These are phyloP conservation scores for Ustilago trichophora DNA, from an alignment of 1,284 basidiomycete species.

Conservation along the genomic window DNA sequence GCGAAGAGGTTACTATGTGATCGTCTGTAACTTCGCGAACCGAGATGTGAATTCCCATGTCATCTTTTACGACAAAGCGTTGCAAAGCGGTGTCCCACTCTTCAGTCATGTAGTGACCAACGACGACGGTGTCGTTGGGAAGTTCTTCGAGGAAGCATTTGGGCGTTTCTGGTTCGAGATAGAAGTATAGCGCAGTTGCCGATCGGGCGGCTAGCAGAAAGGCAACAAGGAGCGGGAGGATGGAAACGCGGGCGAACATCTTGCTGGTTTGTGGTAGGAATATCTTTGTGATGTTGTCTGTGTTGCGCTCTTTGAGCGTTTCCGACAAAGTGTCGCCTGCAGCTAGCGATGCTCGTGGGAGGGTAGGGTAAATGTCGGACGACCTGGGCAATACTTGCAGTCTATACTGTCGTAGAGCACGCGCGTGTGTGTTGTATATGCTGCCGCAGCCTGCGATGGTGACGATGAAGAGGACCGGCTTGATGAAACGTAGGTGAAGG, in stretches of 20 bases:
- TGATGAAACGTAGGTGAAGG: too few species aligned
- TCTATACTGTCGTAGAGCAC: too few species aligned
- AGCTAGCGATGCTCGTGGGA: too few species aligned
- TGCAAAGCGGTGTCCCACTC: slow-evolving; percentile 84
- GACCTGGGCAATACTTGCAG: too few species aligned
- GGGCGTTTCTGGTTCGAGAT: slow-evolving; percentile 66
- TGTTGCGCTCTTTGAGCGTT: too few species aligned
- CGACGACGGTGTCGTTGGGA: slow-evolving; percentile 94
- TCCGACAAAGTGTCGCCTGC: too few species aligned
- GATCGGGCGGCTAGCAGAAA: slow-evolving; percentile 18
- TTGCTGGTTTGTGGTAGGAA: too few species aligned
- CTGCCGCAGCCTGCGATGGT: too few species aligned
- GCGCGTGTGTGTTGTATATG: too few species aligned
- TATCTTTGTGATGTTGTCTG: too few species aligned
- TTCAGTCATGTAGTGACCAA: slow-evolving; percentile 78
- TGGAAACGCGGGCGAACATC: slow-evolving; percentile 14
- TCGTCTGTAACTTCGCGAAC: slow-evolving; percentile 69
- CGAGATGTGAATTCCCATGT: slow-evolving; percentile 87
- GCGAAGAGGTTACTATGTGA: slow-evolving; percentile 75
- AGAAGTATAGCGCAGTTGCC: slow-evolving; percentile 67
- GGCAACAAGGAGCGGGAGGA: slow-evolving; percentile 11
- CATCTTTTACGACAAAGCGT: slow-evolving; percentile 77
- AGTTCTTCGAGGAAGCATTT: slow-evolving; percentile 95
- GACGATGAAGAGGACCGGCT: too few species aligned
- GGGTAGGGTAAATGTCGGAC: too few species aligned